These are phyloP conservation scores for Monosporascus sp. DNA, from an alignment of 2,329 filamentous ascomycete species.

Conservation along the genomic window DNA sequence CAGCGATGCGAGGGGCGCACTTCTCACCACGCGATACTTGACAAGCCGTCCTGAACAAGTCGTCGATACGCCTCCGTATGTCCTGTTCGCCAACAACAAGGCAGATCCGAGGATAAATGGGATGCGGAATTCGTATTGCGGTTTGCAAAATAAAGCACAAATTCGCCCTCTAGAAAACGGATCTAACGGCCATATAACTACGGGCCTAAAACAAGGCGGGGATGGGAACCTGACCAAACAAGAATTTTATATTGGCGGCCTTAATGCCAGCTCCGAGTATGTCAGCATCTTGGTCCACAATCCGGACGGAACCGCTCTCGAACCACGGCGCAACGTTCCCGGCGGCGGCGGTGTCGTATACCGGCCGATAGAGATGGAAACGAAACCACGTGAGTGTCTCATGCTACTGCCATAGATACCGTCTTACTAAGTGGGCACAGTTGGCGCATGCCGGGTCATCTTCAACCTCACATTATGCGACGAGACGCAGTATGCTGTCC, in stretches of 20 bases:
- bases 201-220: slow-evolving; percentile 65
- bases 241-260: slow-evolving; percentile 76
- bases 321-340: slow-evolving; percentile 45
- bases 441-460: slow-evolving; percentile 66
- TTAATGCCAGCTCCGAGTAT: slow-evolving; percentile 70
- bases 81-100: slow-evolving; percentile 68
- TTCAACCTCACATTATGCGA: slow-evolving; percentile 86
- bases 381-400: slow-evolving; percentile 62
- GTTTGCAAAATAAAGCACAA: slow-evolving; percentile 61
- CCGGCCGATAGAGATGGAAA: slow-evolving; percentile 66
- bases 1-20: slow-evolving; percentile 71
- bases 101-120: slow-evolving; percentile 60
- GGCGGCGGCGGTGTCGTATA: slow-evolving; percentile 77
- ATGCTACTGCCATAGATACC: too few relatives aligned
- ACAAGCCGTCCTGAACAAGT: slow-evolving; percentile 51
- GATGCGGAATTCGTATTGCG: slow-evolving; percentile 77
- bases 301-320: slow-evolving; percentile 42
- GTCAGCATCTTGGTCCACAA: slow-evolving; percentile 65
- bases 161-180: slow-evolving; percentile 55
- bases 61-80: slow-evolving; percentile 60
- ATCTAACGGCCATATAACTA: slow-evolving; percentile 41
- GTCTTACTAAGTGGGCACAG: neutral
- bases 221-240: slow-evolving; percentile 68
- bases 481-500: slow-evolving; percentile 86
- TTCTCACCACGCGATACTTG: slow-evolving; percentile 74